Base-by-base conservation (phyloP, 2,329 filamentous ascomycete genomes). In the Biscogniauxia sp. region DNA sequence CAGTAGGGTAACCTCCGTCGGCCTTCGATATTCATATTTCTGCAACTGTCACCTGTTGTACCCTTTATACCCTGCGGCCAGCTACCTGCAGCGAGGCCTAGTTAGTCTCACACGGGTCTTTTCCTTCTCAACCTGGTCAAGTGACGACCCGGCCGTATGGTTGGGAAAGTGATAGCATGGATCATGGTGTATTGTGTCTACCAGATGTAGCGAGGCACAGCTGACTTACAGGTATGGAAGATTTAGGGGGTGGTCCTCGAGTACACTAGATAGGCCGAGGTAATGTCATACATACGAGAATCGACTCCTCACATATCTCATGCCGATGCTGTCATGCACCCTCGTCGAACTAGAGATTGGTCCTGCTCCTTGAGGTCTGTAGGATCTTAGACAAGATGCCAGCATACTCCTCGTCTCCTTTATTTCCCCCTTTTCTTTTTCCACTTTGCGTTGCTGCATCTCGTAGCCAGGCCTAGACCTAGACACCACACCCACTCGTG, bases 291-390 rank as follows among this genome's bases (percentile, higher is more conserved):
- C 63, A 57, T 49, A 20, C 32, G 26, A 55, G 49, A 61, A 54
- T 45, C 32, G 37, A 59, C 54, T 49, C 20, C 49, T 20, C 37
- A 51, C 37, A 55, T 54, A 26, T 37, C n/a, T 53, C 28, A 32
- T 61, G 58, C 58, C 59, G 54, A 63, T 55, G 57, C 56, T 49
- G 56, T 41, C n/a, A 58, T 57, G 60, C 60, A 57, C 26, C 49
- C 49, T 28, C 55, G 28, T 37, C 54, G 25, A 51, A 53, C 50
- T 23, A 49, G 17, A 54, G 51, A 59, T 20, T 59, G 54, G n/a
- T 53, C 56, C 19, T 41, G 23, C 54, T 26, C 49, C 26, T 37
- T 45, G 54, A 37, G 50, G 53, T 56, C 53, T 64, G 53, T 55
- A 58, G 37, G 4, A 13, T 17, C 37, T 45, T 5, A 45, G 37